A percentile compares a stretch with the other conserved stretches of the same genome.
phyloP scores from a whole-genome alignment of 352 stramenopile genomes.

The Elongisporangium undulatum region DNA sequence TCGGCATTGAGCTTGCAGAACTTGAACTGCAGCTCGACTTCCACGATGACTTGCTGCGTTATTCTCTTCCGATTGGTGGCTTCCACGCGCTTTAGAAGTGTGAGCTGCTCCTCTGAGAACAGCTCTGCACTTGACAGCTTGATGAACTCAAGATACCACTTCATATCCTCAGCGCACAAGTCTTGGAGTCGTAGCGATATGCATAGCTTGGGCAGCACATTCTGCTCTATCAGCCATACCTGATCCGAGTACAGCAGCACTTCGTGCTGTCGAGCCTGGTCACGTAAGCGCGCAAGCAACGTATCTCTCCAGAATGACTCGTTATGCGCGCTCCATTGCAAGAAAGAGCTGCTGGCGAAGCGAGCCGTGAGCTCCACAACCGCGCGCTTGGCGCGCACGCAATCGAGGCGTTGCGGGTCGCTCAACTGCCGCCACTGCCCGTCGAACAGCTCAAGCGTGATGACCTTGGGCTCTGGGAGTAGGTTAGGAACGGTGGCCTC shows the following conservation, averaged over 20 bases:
- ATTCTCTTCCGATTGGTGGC: background rate
- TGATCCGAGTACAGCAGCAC: background rate
- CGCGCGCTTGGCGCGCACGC: background rate
- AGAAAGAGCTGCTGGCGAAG: background rate
- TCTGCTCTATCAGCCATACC: background rate
- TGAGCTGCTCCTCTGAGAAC: background rate
- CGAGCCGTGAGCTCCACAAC: background rate
- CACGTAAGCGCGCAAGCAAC: too few species aligned
- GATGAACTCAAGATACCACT: background rate
- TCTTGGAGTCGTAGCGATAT: background rate
- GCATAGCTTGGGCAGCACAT: background rate
- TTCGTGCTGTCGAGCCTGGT: too few species aligned
- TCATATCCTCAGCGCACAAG: background rate
- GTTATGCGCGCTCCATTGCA: background rate
- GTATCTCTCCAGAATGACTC: background rate
- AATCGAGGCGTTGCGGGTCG: background rate
- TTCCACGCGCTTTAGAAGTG: background rate
- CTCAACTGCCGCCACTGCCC: background rate
- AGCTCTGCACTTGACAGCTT: background rate
- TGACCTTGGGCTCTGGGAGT: background rate
- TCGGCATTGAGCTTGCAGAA: background rate
- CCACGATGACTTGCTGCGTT: background rate
- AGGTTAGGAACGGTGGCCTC: too few species aligned
- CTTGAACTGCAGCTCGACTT: background rate
- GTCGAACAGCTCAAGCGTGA: background rate